These are phyloP conservation scores for Skeletonema costatum DNA, from an alignment of 108 stramenopile species.

Conservation along the genomic window DNA sequence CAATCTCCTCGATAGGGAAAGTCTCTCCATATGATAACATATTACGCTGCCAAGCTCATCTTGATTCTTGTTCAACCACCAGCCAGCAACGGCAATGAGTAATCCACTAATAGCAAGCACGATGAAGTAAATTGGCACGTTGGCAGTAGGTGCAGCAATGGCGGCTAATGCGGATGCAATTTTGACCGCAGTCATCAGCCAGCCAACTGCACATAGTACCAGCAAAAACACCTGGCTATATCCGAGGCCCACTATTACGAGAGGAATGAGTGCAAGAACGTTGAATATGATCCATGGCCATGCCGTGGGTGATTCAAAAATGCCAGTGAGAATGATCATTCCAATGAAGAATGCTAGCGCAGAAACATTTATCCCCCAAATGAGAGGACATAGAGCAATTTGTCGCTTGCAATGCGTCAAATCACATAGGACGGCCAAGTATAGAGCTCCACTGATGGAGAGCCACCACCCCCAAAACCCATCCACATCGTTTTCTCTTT, in stretches of 20 bases:
- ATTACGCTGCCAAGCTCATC: not conserved
- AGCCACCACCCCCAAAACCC: conserved; percentile 15
- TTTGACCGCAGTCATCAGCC: conserved; percentile 22
- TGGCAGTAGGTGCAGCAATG: not conserved
- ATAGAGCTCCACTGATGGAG: conserved; percentile 4
- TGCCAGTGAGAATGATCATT: conserved; percentile 24
- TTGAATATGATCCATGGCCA: conserved; percentile 25
- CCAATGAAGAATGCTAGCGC: conserved; percentile 16
- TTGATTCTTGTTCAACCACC: conserved; percentile 13
- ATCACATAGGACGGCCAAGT: not conserved
- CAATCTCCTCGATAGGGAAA: conserved; percentile 3
- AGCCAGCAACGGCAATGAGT: conserved; percentile 10
- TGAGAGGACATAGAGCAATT: conserved; percentile 11
- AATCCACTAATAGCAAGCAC: conserved; percentile 15
- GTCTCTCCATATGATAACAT: not conserved
- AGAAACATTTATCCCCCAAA: conserved; percentile 22
- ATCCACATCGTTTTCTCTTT: not conserved
- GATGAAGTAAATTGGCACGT: conserved; percentile 5
- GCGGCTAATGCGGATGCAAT: conserved; percentile 9
- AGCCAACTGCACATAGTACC: conserved; percentile 17
- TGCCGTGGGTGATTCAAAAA: not conserved
- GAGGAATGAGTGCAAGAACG: conserved; percentile 5
- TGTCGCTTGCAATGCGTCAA: conserved; percentile 10
- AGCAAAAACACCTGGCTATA: conserved; percentile 13
- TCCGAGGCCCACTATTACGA: conserved; percentile 9